phyloP scores from a whole-genome alignment of 1,139 yeast genomes.

The Yamadazyma conglobata region DNA sequence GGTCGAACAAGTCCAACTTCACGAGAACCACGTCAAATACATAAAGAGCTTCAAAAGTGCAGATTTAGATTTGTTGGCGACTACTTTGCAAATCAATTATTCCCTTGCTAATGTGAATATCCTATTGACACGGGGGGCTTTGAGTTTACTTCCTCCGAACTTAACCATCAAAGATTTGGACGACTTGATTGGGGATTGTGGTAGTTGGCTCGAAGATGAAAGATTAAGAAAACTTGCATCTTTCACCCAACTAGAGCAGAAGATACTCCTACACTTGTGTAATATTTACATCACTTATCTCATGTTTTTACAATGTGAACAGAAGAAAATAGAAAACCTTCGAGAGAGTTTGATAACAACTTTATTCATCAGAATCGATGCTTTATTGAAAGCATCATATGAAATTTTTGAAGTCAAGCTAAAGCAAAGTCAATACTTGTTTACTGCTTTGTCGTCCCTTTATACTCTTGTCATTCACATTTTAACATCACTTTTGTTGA shows the following conservation, averaged over 20 bases:
- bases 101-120: constrained; percentile 26
- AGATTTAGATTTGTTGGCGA: constrained; percentile 18
- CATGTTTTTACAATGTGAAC: constrained; percentile 37
- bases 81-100: constrained; percentile 26
- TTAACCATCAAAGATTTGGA: constrained; percentile 24
- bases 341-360: constrained; percentile 21
- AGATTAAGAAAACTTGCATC: constrained; percentile 16
- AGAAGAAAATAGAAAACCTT: constrained; percentile 20
- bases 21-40: constrained; percentile 26
- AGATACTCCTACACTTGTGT: constrained; percentile 28
- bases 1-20: constrained; percentile 26
- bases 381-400: constrained; percentile 13
- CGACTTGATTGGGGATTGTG: constrained; percentile 23
- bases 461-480: constrained; percentile 34
- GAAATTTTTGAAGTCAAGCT: constrained; percentile 7
- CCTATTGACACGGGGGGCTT: constrained; percentile 24
- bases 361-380: constrained; percentile 11
- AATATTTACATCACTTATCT: constrained; percentile 29
- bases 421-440: constrained; percentile 22
- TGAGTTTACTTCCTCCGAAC: constrained; percentile 20
- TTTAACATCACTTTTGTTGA: constrained; percentile 32
- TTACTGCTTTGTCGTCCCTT: constrained; percentile 28
- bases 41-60: constrained; percentile 17
- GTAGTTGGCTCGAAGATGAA: constrained; percentile 24
- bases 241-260: constrained; percentile 23